Evolutionary conservation across 1,284 basidiomycete genomes (phyloP).

Genomic region (Ustilago nuda): DNA sequence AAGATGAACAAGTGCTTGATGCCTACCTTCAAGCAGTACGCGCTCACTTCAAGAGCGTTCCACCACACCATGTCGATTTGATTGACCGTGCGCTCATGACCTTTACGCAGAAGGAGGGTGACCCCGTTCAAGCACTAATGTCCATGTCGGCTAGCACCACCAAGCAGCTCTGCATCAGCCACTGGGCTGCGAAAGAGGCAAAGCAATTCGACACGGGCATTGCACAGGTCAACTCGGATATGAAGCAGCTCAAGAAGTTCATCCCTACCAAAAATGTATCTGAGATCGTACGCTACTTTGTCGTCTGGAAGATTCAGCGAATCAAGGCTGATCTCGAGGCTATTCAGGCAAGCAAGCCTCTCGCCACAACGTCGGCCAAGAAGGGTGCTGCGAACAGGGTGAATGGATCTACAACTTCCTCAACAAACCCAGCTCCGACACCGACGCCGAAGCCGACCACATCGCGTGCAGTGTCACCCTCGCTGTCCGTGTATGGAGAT

Average conservation of each 20-base stretch:
- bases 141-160: slow-evolving; percentile 75
- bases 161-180: slow-evolving; percentile 71
- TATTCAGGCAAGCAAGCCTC: slow-evolving; percentile 15
- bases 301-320: slow-evolving; percentile 81
- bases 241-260: slow-evolving; percentile 81
- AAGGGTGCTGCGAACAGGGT: slow-evolving; percentile 30
- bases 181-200: slow-evolving; percentile 78
- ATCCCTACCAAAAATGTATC: slow-evolving; percentile 78
- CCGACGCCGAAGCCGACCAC: slow-evolving; percentile 34
- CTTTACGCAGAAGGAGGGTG: slow-evolving; percentile 77
- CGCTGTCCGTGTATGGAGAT: slow-evolving; percentile 55
- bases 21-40: slow-evolving; percentile 76
- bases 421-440: slow-evolving; percentile 14
- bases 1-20: slow-evolving; percentile 73
- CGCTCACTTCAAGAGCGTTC: slow-evolving; percentile 40
- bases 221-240: slow-evolving; percentile 78
- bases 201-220: slow-evolving; percentile 82
- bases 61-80: slow-evolving; percentile 78
- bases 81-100: slow-evolving; percentile 87
- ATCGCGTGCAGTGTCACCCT: slow-evolving; percentile 60
- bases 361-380: slow-evolving; percentile 1
- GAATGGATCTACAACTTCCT: slow-evolving; percentile 1
- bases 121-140: slow-evolving; percentile 81
- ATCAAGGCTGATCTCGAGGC: slow-evolving; percentile 48
- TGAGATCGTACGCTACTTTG: slow-evolving; percentile 85